A percentile compares a stretch with the other conserved stretches of the same genome.
Conservation (phyloP, 148 eudicot species). For the Rhododendron williamsianum region DNA sequence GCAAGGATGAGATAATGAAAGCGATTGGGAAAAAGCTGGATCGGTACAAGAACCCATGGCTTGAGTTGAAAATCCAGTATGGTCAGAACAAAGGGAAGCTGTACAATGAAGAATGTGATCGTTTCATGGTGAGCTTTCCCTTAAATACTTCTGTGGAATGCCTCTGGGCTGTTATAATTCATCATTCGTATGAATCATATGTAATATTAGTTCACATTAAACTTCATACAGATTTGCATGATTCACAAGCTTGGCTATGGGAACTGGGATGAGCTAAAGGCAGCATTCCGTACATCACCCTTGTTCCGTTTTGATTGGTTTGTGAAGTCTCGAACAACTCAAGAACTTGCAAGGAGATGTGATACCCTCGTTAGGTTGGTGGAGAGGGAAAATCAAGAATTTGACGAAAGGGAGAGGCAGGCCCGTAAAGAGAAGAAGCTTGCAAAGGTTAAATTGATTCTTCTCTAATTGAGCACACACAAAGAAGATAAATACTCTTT, state of each 20-base stretch:
- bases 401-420: constrained; percentile 91
- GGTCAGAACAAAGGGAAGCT: constrained; percentile 99
- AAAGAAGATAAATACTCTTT: background rate
- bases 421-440: constrained; percentile 98
- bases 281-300: constrained; percentile 91
- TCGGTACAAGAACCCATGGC: constrained; percentile 96
- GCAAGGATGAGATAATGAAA: constrained; percentile 98
- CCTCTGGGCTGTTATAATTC: background rate
- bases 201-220: background rate
- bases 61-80: constrained; percentile 92
- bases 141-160: background rate
- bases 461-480: background rate
- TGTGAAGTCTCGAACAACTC: constrained; percentile 97
- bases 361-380: constrained; percentile 83
- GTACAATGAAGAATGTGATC: constrained; percentile 98
- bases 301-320: constrained; percentile 96
- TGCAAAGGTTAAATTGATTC: constrained; percentile 59
- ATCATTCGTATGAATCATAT: background rate
- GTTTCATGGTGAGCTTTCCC: constrained; percentile 60
- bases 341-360: constrained; percentile 96
- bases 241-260: constrained; percentile 97
- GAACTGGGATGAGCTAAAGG: constrained; percentile 97
- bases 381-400: constrained; percentile 95
- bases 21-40: constrained; percentile 95
- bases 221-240: constrained; percentile 71